Evolutionary conservation across 805 yeast species (phyloP).

Genomic region (Ogataea salicorniae): DNA sequence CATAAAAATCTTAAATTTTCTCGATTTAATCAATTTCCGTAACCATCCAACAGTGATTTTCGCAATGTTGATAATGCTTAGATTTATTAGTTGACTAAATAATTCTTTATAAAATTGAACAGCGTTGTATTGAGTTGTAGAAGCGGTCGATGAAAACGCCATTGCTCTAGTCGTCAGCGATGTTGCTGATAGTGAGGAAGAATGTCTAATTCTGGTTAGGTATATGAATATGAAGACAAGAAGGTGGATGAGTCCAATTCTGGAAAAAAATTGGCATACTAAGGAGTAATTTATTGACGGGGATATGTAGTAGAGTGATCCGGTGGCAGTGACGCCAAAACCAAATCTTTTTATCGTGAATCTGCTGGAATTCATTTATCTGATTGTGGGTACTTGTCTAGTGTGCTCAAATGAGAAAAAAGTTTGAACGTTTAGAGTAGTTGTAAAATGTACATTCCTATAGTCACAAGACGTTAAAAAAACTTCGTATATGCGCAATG

Average conservation of each 20-base stretch:
- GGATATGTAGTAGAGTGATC: conserved; percentile 17
- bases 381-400: too few species aligned
- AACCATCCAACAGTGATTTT: conserved; percentile 9
- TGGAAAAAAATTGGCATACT: conserved; percentile 5
- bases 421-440: too few species aligned
- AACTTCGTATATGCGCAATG: too few species aligned
- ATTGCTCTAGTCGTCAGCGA: background rate
- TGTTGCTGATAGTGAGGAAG: background rate
- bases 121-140: background rate
- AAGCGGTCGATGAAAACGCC: too few species aligned
- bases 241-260: conserved; percentile 10
- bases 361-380: too few species aligned
- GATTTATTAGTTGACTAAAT: conserved; percentile 2
- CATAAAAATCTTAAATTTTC: conserved; percentile 11
- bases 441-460: too few species aligned
- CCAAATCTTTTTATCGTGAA: too few species aligned
- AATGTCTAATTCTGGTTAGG: conserved; percentile 3
- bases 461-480: too few species aligned
- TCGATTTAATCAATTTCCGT: conserved; percentile 11
- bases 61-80: conserved; percentile 6
- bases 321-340: conserved; percentile 2
- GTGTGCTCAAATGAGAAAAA: too few species aligned
- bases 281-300: conserved; percentile 9
- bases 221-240: conserved; percentile 7
- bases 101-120: conserved; percentile 1